Evolutionary conservation across 2,329 filamentous ascomycete genomes (phyloP), one percentile per base, ranked within the genome.

Genomic region (Colletotrichum sp.): DNA sequence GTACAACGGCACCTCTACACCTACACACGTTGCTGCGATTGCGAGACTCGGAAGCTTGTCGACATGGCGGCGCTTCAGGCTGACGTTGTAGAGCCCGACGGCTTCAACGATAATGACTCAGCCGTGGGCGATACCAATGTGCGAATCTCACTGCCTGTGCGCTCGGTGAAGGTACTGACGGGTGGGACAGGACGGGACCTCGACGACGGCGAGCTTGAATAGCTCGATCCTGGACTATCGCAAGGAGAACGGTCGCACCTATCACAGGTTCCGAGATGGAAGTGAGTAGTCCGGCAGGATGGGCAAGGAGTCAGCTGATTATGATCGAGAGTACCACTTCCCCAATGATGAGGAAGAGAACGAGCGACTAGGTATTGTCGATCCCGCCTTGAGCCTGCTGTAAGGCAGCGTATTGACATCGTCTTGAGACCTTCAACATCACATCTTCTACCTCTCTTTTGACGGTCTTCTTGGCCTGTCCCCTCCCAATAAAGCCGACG

Each of bases 401-500:
- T 3, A 24, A n/a, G 3, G 13, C 10, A 34, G 18, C n/a, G 13
- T 30, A 24, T 34, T 66, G 16, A 63, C 34, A 6, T 36, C 1
- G 2, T 12, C 8, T 8, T 2, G 65, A 81, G 89, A 92, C 75
- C 82, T 90, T 77, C 88, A 90, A 79, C 89, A 92, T 80, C 87
- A 90, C 79, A 87, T 92, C 79, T 88, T 88, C 79, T 87, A 86
- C 60, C 76, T 89, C 65, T 79, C 89, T 28, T 85, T 89, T 44
- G 82, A 86, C 49, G 76, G 78, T 26, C 72, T 57, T 24, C 78
- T 75, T 6, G 77, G 77, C 4, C 49, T 77, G 12, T 55, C 77
- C 2, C 67, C 75, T 3, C 77, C 75, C 5, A 77, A 76, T 13
- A 68, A 75, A 3, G 79, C 75, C 7, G 77, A 74, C 3, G 75